Evolutionary conservation across 352 stramenopile species (phyloP).

Genomic region (Phytophthora sp.): DNA sequence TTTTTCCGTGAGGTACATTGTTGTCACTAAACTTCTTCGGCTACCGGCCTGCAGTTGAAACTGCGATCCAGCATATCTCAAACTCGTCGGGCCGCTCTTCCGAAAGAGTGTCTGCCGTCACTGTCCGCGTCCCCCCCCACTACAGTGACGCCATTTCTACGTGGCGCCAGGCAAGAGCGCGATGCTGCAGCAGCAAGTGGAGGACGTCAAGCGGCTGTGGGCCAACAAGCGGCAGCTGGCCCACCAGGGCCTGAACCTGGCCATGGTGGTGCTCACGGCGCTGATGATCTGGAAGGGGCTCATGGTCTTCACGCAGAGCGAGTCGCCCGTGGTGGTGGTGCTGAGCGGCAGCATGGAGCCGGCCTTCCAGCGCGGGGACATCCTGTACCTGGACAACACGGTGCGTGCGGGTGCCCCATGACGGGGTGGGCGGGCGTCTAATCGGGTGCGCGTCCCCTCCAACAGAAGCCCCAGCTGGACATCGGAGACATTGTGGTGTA

Average conservation of each 20-base stretch:
- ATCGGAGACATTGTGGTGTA: slow-evolving; percentile 95
- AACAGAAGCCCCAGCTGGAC: slow-evolving; percentile 78
- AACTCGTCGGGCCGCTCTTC: no score
- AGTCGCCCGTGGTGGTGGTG: slow-evolving; percentile 99
- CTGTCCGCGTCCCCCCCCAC: no score
- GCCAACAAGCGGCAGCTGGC: slow-evolving; percentile 97
- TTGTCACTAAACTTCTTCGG: no score
- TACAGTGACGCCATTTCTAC: no score
- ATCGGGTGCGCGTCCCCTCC: no score
- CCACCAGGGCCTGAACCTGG: slow-evolving; percentile 98
- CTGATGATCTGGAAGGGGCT: slow-evolving; percentile 99
- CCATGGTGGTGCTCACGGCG: slow-evolving; percentile 98
- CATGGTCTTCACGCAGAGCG: slow-evolving; percentile 97
- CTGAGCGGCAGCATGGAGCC: slow-evolving; percentile 98
- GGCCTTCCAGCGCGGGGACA: slow-evolving; percentile 98
- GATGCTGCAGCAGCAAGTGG: slow-evolving; percentile 88
- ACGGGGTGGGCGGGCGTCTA: no score
- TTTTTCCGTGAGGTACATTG: no score
- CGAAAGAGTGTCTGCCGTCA: no score
- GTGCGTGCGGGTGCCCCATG: no score
- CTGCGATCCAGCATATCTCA: no score
- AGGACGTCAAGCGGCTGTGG: slow-evolving; percentile 98
- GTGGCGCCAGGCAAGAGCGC: no score
- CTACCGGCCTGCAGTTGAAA: no score
- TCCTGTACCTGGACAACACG: slow-evolving; percentile 98